Evolutionary conservation across 1,284 basidiomycete genomes (phyloP).

Genomic region (Tranzscheliella williamsii): DNA sequence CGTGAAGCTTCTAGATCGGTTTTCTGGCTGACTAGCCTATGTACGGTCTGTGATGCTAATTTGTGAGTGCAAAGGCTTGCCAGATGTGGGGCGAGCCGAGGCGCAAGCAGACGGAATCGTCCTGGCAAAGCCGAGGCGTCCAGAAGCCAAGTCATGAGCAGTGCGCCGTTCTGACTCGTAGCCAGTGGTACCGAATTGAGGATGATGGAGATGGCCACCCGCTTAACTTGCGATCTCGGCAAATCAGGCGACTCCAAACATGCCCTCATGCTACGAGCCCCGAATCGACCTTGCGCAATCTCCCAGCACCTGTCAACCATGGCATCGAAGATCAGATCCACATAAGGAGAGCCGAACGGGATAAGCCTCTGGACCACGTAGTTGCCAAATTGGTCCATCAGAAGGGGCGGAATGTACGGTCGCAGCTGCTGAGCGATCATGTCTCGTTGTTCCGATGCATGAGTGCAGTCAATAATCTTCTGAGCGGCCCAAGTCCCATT

Average conservation of each 20-base stretch:
- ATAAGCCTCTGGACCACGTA: slow-evolving; percentile 96
- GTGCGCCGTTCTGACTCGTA: slow-evolving; percentile 93
- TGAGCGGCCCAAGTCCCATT: slow-evolving; percentile 99
- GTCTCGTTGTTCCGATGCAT: slow-evolving; percentile 81
- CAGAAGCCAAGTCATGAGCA: slow-evolving; percentile 93
- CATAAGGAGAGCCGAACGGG: slow-evolving; percentile 82
- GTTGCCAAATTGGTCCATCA: slow-evolving; percentile 95
- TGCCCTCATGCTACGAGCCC: slow-evolving; percentile 94
- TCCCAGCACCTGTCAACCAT: slow-evolving; percentile 99
- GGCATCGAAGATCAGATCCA: slow-evolving; percentile 95
- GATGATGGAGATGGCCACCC: slow-evolving; percentile 89
- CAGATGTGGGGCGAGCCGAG: slow-evolving; percentile 91
- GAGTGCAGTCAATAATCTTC: slow-evolving; percentile 83
- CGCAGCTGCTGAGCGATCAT: slow-evolving; percentile 83
- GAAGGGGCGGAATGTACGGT: slow-evolving; percentile 87
- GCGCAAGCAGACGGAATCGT: slow-evolving; percentile 86
- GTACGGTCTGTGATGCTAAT: slow-evolving; percentile 87
- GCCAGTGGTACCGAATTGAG: slow-evolving; percentile 96
- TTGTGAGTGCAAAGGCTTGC: slow-evolving; percentile 98
- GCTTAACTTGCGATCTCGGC: slow-evolving; percentile 66
- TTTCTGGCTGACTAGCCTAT: slow-evolving; percentile 67
- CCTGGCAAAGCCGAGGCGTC: slow-evolving; percentile 91
- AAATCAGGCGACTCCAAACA: slow-evolving; percentile 89
- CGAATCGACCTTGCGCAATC: slow-evolving; percentile 91
- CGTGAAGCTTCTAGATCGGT: slow-evolving; percentile 56